Evolutionary conservation across 371 early-diverging fungal species (phyloP).

Genomic region (Capniomyces stellatus): DNA sequence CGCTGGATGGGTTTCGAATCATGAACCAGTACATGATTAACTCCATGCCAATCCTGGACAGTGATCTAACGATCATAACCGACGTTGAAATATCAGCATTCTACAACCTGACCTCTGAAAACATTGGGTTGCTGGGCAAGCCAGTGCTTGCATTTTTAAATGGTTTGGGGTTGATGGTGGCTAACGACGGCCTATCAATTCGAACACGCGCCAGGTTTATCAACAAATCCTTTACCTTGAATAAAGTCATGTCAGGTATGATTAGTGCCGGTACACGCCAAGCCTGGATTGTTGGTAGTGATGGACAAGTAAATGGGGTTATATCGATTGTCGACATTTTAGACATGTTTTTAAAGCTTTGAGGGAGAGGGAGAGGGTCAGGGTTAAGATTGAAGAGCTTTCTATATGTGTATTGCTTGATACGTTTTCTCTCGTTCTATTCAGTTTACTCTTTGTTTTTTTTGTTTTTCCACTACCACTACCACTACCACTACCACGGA

Average conservation of each 20-base stretch:
- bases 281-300: background rate
- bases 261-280: background rate
- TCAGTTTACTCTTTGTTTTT: too few species aligned
- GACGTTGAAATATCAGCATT: conserved; percentile 14
- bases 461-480: too few species aligned
- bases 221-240: background rate
- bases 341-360: background rate
- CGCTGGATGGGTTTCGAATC: background rate
- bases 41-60: conserved; percentile 18
- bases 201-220: background rate
- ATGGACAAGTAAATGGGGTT: background rate
- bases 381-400: too few species aligned
- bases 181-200: background rate
- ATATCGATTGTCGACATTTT: background rate
- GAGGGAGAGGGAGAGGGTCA: too few species aligned
- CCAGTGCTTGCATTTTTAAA: conserved; percentile 21
- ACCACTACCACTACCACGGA: too few species aligned
- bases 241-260: background rate
- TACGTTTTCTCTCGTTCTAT: too few species aligned
- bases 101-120: conserved; percentile 7
- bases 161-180: conserved; percentile 5
- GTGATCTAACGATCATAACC: conserved; percentile 10
- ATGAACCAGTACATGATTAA: conserved; percentile 2
- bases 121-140: conserved; percentile 13
- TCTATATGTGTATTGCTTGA: too few species aligned